phyloP scores from a whole-genome alignment of 352 stramenopile genomes.

The Phytophthora cryptogea region DNA sequence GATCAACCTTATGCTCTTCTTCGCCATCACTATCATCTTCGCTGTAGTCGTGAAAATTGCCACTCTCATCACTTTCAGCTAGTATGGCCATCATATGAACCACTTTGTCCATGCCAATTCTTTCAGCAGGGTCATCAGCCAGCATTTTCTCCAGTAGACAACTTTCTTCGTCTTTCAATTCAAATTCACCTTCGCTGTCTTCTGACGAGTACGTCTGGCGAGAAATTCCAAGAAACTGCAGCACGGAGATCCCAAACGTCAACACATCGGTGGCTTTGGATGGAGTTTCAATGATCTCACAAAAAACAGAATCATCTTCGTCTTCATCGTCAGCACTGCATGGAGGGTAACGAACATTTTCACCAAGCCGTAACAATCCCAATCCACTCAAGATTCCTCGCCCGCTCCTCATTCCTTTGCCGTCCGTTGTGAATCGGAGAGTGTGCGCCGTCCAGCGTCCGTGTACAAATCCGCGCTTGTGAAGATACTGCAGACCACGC shows the following conservation, averaged over 20 bases:
- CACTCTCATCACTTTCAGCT: not conserved
- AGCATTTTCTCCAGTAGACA: too few relatives aligned
- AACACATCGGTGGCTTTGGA: not conserved
- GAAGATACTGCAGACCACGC: not conserved
- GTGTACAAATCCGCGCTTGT: not conserved
- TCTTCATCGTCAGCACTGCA: not conserved
- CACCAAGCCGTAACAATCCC: not conserved
- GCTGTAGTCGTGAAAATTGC: not conserved
- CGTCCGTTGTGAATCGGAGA: not conserved
- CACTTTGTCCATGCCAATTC: too few relatives aligned
- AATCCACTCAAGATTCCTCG: not conserved
- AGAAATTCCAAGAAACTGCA: not conserved
- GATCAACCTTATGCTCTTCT: not conserved
- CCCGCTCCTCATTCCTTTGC: not conserved
- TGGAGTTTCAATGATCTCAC: not conserved
- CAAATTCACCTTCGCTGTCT: too few relatives aligned
- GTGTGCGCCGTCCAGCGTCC: not conserved
- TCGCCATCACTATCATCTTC: not conserved
- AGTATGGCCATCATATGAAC: not conserved
- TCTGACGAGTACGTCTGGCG: too few relatives aligned
- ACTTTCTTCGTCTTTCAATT: too few relatives aligned
- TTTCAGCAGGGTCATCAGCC: too few relatives aligned
- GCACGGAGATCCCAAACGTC: not conserved
- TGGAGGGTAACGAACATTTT: not conserved
- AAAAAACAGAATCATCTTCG: not conserved